A percentile compares a stretch with the other conserved stretches of the same genome.
These are phyloP conservation scores for Schoenoplectus tabernaemontani DNA, from an alignment of 202 grass and related monocot genomes.

Conservation along the genomic window DNA sequence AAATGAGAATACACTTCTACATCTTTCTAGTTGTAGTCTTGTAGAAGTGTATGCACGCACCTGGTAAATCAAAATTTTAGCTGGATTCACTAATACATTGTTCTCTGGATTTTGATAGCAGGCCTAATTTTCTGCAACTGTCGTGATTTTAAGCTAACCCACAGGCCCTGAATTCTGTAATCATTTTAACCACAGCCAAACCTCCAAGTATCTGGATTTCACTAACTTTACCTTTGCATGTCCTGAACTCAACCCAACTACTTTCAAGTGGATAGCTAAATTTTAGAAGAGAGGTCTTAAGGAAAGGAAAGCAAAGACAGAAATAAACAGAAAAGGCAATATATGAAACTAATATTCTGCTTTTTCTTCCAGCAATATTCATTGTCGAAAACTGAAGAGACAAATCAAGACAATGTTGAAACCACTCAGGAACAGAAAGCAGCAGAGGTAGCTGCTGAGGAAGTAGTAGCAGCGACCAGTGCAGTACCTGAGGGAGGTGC, in stretches of 20 bases:
- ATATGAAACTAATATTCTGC: background rate
- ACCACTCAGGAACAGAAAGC: slow-evolving; percentile 29
- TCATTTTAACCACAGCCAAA: background rate
- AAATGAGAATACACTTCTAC: background rate
- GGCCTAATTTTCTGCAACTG: background rate
- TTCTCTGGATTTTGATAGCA: background rate
- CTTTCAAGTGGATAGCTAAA: background rate
- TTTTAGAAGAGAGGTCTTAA: background rate
- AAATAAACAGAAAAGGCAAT: background rate
- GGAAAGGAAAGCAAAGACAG: background rate
- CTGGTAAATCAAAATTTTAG: slow-evolving; percentile 3
- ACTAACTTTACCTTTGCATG: background rate
- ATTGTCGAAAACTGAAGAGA: slow-evolving; percentile 11
- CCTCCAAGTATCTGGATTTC: background rate
- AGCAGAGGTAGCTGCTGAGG: slow-evolving; percentile 12
- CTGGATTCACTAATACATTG: background rate
- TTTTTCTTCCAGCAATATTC: slow-evolving; percentile 19
- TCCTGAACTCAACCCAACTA: background rate
- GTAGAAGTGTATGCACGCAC: background rate
- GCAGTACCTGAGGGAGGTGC: slow-evolving; percentile 22
- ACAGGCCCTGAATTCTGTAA: background rate
- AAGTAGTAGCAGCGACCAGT: background rate
- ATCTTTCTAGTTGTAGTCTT: background rate
- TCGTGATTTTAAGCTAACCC: background rate
- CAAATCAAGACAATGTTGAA: slow-evolving; percentile 19